Evolutionary conservation across 495 filamentous ascomycete genomes (phyloP).

Genomic region (Rusavskia elegans): DNA sequence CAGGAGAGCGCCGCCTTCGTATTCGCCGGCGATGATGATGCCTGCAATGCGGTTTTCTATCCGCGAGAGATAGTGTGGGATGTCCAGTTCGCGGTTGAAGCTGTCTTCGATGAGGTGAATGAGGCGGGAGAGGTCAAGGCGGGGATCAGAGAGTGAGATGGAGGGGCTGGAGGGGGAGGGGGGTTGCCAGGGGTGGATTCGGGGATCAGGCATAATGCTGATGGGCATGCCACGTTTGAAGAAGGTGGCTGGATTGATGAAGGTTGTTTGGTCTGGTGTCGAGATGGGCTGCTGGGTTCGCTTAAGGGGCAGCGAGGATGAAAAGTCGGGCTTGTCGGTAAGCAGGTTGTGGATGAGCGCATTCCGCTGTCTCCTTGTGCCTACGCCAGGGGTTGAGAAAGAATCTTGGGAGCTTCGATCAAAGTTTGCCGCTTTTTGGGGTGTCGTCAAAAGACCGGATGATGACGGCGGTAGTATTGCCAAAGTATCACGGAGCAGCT

Average conservation of each 20-base stretch:
- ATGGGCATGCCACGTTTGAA: slow-evolving; percentile 84
- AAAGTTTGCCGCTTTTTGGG: slow-evolving; percentile 60
- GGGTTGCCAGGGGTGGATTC: slow-evolving; percentile 45
- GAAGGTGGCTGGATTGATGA: slow-evolving; percentile 47
- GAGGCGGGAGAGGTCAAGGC: slow-evolving; percentile 67
- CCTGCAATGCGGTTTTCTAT: slow-evolving; percentile 68
- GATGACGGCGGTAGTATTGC: slow-evolving; percentile 70
- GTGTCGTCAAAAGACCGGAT: slow-evolving; percentile 76
- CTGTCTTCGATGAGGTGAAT: slow-evolving; percentile 87
- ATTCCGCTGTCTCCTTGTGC: slow-evolving; percentile 65
- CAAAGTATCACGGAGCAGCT: slow-evolving; percentile 48
- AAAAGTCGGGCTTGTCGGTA: slow-evolving; percentile 84
- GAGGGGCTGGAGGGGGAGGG: slow-evolving; percentile 27
- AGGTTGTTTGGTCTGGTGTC: slow-evolving; percentile 16
- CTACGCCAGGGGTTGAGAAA: slow-evolving; percentile 43
- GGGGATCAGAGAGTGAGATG: slow-evolving; percentile 55
- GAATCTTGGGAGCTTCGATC: slow-evolving; percentile 25
- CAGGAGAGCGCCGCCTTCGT: slow-evolving; percentile 86
- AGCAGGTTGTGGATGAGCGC: slow-evolving; percentile 93
- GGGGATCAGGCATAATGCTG: slow-evolving; percentile 61
- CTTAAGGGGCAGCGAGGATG: slow-evolving; percentile 68
- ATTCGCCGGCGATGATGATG: slow-evolving; percentile 86
- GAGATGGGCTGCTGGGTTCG: slow-evolving; percentile 21
- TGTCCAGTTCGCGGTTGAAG: slow-evolving; percentile 72
- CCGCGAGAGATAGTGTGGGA: slow-evolving; percentile 62